A percentile compares a stretch with the other conserved stretches of the same genome.
Conservation (phyloP, 2,329 filamentous ascomycete genomes). For the Tolypocladium album region DNA sequence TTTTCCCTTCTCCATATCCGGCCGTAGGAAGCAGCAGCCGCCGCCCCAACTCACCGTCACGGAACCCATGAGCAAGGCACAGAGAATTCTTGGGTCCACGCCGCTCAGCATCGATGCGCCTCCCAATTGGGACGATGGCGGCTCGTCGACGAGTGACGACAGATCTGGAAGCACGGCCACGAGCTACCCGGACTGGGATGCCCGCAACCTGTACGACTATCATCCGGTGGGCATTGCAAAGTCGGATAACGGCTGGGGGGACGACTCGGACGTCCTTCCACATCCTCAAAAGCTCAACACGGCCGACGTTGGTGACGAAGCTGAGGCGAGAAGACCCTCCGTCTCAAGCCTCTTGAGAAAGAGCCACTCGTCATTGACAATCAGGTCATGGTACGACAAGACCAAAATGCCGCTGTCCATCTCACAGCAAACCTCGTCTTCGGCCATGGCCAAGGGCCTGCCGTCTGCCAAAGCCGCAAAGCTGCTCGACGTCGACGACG, state of each 20-base stretch:
- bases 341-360: conserved; percentile 32
- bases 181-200: conserved; percentile 12
- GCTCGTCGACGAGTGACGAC: conserved; percentile 31
- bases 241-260: conserved; percentile 24
- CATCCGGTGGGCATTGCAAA: conserved; percentile 10
- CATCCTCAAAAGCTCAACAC: conserved; percentile 9
- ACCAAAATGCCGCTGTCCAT: conserved; percentile 43
- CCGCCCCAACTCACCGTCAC: conserved; percentile 16
- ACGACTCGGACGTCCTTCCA: conserved; percentile 37
- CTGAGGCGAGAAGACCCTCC: conserved; percentile 23
- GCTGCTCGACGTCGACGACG: conserved; percentile 33
- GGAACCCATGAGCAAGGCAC: conserved; percentile 37
- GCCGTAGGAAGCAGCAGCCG: conserved; percentile 29
- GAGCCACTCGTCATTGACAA: conserved; percentile 42
- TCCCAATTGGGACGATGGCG: conserved; percentile 30
- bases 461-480: conserved; percentile 33
- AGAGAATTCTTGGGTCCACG: conserved; percentile 37
- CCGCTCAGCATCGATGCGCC: conserved; percentile 31
- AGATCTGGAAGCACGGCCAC: conserved; percentile 29
- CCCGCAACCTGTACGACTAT: conserved; percentile 5
- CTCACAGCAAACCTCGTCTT: conserved; percentile 47
- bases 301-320: conserved; percentile 1
- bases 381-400: conserved; percentile 46
- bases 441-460: conserved; percentile 45
- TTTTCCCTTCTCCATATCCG: conserved; percentile 37